Base-by-base conservation (phyloP, 2,329 filamentous ascomycete genomes). In the Pseudogymnoascus sp. region DNA sequence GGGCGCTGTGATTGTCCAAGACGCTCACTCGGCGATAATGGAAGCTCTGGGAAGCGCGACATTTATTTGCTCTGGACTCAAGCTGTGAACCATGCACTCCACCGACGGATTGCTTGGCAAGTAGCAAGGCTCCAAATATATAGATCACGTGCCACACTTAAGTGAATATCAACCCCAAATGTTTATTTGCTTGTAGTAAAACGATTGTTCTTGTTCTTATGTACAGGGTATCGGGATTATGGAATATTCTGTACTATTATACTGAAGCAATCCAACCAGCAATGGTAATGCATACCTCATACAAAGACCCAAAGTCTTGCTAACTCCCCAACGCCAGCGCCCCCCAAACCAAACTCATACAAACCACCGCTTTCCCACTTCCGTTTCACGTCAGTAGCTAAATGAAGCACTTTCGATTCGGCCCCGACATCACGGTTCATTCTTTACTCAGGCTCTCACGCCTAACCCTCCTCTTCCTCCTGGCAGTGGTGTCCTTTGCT, bases 401-500 rank as follows among this genome's bases (percentile, higher is more conserved):
- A 70, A 69, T 68, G 72, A 73, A 73, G 72, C 72, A 70, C 72
- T 73, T 73, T 73, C 72, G 66, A 70, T 68, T 68, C 63, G 66
- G 69, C 69, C 29, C 64, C 68, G 19, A 43, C 60, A 55, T 45
- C 60, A 61, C 62, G 55, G 62, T 65, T 61, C 63, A 59, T 21
- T 61, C 59, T 59, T 69, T 69, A 59, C 67, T 67, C 60, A 45
- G 10, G 35, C 38, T 49, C 26, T 69, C 63, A 38, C 70, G 69
- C 63, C 69, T 67, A 41, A 68, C 68, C 63, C 70, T 78, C 66
- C 88, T 79, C 72, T 85, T 82, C 71, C 83, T 84, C 65, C 88
- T 77, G 35, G 84, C 88, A 64, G 83, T 83, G 14, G 81, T 78
- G 69, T 80, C 82, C 65, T 86, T 72, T 39, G 76, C 79, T 68